These are phyloP conservation scores for Sphagnum contortum DNA, from an alignment of 225 moss, liverwort and hornwort species.

Conservation along the genomic window DNA sequence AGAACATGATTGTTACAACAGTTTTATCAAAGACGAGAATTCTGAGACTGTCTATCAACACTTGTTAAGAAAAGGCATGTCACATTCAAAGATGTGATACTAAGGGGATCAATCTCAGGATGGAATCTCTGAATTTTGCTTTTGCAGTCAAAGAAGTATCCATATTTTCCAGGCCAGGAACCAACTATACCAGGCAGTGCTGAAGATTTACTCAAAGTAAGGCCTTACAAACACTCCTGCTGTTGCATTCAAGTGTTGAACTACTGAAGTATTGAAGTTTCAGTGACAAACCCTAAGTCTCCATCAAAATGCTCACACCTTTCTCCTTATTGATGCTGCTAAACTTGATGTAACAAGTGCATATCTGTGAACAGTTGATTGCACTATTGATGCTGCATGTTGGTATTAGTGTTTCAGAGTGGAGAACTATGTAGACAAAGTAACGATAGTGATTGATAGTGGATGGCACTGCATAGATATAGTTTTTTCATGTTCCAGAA, in stretches of 20 bases:
- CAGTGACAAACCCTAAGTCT: too few species aligned
- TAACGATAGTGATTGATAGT: not conserved
- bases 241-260: not conserved
- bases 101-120: too few species aligned
- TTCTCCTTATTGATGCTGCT: not conserved
- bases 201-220: slow-evolving; percentile 35
- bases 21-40: not conserved
- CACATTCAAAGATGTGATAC: not conserved
- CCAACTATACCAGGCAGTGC: slow-evolving; percentile 42
- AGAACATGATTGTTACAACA: not conserved
- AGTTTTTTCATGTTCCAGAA: too few species aligned
- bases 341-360: not conserved
- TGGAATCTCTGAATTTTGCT: not conserved
- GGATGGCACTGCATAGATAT: not conserved
- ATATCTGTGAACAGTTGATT: not conserved
- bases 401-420: not conserved
- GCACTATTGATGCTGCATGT: not conserved
- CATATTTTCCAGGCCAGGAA: slow-evolving; percentile 60
- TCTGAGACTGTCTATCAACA: too few species aligned
- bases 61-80: not conserved
- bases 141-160: slow-evolving; percentile 39
- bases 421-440: not conserved
- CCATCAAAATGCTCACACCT: not conserved
- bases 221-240: not conserved
- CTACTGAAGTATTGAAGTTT: not conserved